Conservation (phyloP, 257 asterid genomes). For the Marsdenia floribunda region DNA sequence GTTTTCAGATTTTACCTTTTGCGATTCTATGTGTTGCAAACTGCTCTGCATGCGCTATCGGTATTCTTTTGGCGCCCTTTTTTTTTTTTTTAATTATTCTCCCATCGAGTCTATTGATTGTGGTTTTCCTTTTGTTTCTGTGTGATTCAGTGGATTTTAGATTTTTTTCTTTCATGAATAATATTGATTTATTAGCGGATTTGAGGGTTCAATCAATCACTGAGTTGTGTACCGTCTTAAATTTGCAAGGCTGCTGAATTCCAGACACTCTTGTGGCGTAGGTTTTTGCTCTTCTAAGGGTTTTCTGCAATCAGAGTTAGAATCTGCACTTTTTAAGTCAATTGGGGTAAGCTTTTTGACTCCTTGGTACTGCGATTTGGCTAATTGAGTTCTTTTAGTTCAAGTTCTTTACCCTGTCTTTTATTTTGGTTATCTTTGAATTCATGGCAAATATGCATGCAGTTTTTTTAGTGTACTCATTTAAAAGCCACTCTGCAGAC, state of each 20-base stretch:
- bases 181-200: neutral
- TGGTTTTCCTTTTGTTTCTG: neutral
- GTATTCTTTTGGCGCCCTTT: constrained; percentile 12
- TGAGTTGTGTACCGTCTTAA: neutral
- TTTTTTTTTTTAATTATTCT: neutral
- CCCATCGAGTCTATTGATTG: neutral
- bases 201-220: neutral
- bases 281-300: neutral
- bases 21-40: neutral
- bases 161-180: neutral
- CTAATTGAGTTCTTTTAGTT: neutral
- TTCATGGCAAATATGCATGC: too few species aligned
- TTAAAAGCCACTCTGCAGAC: neutral
- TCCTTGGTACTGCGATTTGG: neutral
- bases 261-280: neutral
- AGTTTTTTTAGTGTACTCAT: too few species aligned
- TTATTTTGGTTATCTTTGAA: too few species aligned
- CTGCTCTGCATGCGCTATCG: neutral
- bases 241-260: neutral
- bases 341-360: neutral
- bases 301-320: neutral
- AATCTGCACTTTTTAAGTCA: neutral
- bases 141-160: neutral
- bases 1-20: neutral
- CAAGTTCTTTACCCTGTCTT: neutral